A percentile compares a stretch with the other conserved stretches of the same genome.
Conservation (phyloP, 805 yeast species). For the Lachancea quebecensis region DNA sequence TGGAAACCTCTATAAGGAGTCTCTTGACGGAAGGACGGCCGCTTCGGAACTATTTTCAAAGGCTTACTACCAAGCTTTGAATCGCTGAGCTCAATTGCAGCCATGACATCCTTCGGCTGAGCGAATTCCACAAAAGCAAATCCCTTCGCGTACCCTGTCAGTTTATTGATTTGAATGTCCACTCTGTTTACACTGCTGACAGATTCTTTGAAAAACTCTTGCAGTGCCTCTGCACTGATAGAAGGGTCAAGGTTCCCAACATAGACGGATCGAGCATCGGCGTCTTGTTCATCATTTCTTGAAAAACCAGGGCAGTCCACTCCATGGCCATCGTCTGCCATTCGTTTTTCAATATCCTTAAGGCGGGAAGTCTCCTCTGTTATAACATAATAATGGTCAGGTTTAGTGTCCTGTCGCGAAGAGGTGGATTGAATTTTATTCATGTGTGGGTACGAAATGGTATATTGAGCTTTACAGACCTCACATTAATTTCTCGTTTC, state of each 20-base stretch:
- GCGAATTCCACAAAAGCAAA: slow-evolving; percentile 81
- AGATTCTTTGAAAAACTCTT: slow-evolving; percentile 58
- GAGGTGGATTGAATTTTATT: too few relatives aligned
- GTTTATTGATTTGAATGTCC: slow-evolving; percentile 65
- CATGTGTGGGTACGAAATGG: too few relatives aligned
- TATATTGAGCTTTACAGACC: too few relatives aligned
- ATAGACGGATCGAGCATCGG: slow-evolving; percentile 71
- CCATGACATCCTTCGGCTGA: slow-evolving; percentile 54
- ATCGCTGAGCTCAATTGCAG: slow-evolving; percentile 62
- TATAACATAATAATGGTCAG: slow-evolving; percentile 30
- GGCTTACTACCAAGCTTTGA: slow-evolving; percentile 60
- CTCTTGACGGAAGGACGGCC: slow-evolving; percentile 38
- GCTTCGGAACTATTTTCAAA: slow-evolving; percentile 66
- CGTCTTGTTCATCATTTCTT: slow-evolving; percentile 24
- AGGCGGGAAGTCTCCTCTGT: slow-evolving; percentile 58
- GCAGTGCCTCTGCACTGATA: slow-evolving; percentile 72
- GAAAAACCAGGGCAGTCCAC: not conserved
- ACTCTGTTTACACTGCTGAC: slow-evolving; percentile 69
- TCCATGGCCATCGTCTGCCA: not conserved
- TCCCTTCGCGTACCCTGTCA: slow-evolving; percentile 79
- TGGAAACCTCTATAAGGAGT: not conserved
- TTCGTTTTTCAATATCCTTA: slow-evolving; percentile 43
- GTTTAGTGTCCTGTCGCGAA: not conserved
- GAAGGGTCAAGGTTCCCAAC: slow-evolving; percentile 83
- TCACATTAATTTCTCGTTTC: too few relatives aligned